These are phyloP conservation scores for Diaporthe destruens DNA, from an alignment of 2,329 filamentous ascomycete species.

Conservation along the genomic window DNA sequence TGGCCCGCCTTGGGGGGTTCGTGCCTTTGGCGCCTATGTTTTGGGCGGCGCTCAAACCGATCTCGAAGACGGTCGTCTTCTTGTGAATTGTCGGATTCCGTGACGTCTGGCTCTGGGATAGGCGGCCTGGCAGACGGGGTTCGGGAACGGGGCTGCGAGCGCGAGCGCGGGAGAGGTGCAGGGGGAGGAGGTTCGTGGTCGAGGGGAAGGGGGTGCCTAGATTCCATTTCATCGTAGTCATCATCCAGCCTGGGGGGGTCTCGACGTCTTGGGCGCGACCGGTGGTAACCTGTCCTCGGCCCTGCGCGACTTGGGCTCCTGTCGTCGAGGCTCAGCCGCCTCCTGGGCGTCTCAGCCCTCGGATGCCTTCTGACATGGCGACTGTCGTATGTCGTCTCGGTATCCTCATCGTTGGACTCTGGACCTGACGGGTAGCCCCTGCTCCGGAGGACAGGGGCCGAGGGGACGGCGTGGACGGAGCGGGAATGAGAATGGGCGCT, in stretches of 20 bases:
- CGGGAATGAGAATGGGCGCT: slow-evolving; percentile 45
- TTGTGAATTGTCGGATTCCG: slow-evolving; percentile 29
- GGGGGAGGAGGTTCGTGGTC: slow-evolving; percentile 34
- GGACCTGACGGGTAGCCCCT: slow-evolving; percentile 51
- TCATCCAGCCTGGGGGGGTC: slow-evolving; percentile 37
- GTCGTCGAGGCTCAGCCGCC: slow-evolving; percentile 34
- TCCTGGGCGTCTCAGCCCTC: slow-evolving; percentile 41
- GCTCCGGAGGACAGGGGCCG: slow-evolving; percentile 53
- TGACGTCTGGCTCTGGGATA: slow-evolving; percentile 26
- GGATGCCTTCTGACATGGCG: slow-evolving; percentile 49
- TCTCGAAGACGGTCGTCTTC: slow-evolving; percentile 40
- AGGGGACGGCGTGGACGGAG: slow-evolving; percentile 46
- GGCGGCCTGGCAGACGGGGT: slow-evolving; percentile 43
- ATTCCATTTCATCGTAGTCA: slow-evolving; percentile 42
- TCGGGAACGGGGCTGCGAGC: slow-evolving; percentile 42
- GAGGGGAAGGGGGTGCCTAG: slow-evolving; percentile 43
- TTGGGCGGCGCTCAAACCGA: slow-evolving; percentile 34
- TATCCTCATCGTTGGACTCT: slow-evolving; percentile 54
- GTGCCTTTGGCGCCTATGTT: slow-evolving; percentile 45
- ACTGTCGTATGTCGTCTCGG: slow-evolving; percentile 53
- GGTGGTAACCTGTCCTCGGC: slow-evolving; percentile 28
- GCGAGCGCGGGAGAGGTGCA: slow-evolving; percentile 43
- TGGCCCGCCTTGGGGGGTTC: slow-evolving; percentile 46
- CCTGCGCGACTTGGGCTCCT: slow-evolving; percentile 36
- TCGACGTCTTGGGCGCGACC: slow-evolving; percentile 27